Evolutionary conservation across 176 grass and related monocot genomes (phyloP).

Genomic region (Aegilops tauschii): DNA sequence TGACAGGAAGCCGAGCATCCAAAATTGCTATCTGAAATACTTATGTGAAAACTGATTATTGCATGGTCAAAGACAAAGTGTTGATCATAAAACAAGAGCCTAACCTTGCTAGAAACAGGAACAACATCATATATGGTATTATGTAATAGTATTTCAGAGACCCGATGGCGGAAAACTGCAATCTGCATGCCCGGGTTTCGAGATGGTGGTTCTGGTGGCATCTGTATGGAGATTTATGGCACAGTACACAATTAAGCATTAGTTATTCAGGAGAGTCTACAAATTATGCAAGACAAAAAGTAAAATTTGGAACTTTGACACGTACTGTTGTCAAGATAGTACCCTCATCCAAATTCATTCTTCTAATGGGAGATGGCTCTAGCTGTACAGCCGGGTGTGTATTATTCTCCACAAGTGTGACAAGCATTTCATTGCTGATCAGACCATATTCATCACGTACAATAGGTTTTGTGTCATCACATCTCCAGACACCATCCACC

Average conservation of each 20-base stretch:
- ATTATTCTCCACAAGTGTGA: conserved; percentile 43
- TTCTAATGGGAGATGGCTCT: conserved; percentile 37
- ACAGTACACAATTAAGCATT: not conserved
- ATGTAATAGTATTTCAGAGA: conserved; percentile 50
- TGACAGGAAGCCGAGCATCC: conserved; percentile 57
- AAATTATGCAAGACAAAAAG: conserved; percentile 8
- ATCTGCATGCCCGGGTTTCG: conserved; percentile 39
- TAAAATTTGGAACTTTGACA: conserved; percentile 30
- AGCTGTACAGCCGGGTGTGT: conserved; percentile 29
- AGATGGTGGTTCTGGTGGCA: conserved; percentile 34
- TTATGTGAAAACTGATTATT: conserved; percentile 19
- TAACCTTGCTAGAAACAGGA: conserved; percentile 65
- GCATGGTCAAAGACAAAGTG: conserved; percentile 11
- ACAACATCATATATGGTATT: conserved; percentile 67
- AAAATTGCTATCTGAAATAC: conserved; percentile 60
- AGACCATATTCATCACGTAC: conserved; percentile 45
- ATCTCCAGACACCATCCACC: conserved; percentile 62
- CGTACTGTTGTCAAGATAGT: conserved; percentile 58
- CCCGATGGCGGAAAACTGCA: conserved; percentile 43
- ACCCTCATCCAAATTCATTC: conserved; percentile 39
- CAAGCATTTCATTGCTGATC: conserved; percentile 55
- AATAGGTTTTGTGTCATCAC: conserved; percentile 48
- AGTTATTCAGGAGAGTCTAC: not conserved
- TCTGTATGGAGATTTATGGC: conserved; percentile 30
- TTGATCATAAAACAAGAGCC: conserved; percentile 30